Conservation (phyloP, 1,284 basidiomycete genomes). For the Fomitopsis betulina region DNA sequence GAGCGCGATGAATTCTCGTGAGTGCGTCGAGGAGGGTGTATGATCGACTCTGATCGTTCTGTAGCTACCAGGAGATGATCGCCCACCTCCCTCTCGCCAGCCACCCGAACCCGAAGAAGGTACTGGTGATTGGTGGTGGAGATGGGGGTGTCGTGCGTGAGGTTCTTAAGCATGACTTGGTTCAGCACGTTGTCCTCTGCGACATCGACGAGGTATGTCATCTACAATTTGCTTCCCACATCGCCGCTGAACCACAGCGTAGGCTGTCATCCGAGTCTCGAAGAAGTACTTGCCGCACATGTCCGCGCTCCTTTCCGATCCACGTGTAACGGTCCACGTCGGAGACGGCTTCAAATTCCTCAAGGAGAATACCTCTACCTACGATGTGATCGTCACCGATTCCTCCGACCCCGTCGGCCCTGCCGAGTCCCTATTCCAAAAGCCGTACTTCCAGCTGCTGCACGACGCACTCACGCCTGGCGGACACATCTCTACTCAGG, state of each 20-base stretch:
- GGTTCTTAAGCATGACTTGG: slow-evolving; percentile 90
- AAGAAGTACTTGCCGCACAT: slow-evolving; percentile 94
- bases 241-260: background rate
- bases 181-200: slow-evolving; percentile 92
- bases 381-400: slow-evolving; percentile 99
- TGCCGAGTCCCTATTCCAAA: slow-evolving; percentile 92
- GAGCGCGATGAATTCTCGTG: slow-evolving; percentile 98
- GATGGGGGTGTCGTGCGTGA: slow-evolving; percentile 97
- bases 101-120: slow-evolving; percentile 95
- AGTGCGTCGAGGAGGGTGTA: slow-evolving; percentile 30
- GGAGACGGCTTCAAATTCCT: slow-evolving; percentile 99
- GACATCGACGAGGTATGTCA: slow-evolving; percentile 92
- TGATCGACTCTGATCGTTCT: slow-evolving; percentile 2
- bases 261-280: slow-evolving; percentile 95
- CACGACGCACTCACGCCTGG: slow-evolving; percentile 87
- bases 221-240: background rate
- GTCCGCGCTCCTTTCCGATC: slow-evolving; percentile 81
- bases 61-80: slow-evolving; percentile 99
- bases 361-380: slow-evolving; percentile 82
- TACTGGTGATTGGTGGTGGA: slow-evolving; percentile 96
- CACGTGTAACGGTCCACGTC: slow-evolving; percentile 85
- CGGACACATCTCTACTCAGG: slow-evolving; percentile 95
- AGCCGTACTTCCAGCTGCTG: slow-evolving; percentile 95
- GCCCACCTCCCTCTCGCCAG: slow-evolving; percentile 92
- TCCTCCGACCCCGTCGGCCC: slow-evolving; percentile 98